Conservation (phyloP, 2,329 filamentous ascomycete genomes). For the Claviceps fusiformis region DNA sequence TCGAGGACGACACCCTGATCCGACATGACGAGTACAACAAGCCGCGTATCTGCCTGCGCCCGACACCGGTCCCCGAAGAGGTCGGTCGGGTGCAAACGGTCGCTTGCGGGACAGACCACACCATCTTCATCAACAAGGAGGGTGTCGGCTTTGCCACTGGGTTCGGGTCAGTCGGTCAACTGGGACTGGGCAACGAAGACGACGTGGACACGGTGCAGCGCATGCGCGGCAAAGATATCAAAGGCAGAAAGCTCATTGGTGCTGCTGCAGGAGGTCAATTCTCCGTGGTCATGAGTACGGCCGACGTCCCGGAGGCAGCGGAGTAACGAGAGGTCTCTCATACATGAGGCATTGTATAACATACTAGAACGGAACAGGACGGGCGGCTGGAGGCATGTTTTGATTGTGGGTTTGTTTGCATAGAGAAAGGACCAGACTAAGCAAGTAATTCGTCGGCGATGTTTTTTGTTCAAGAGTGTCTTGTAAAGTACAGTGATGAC, state of each 20-base stretch:
- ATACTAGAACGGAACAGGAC: not conserved
- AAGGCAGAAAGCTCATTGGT: conserved; percentile 58
- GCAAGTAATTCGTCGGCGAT: not conserved
- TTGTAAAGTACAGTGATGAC: too few species aligned
- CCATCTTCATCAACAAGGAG: conserved; percentile 54
- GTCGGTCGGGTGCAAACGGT: conserved; percentile 40
- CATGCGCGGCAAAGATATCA: conserved; percentile 74
- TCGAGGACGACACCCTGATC: conserved; percentile 32
- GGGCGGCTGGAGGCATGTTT: not conserved
- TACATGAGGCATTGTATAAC: not conserved
- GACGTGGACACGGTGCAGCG: conserved; percentile 65
- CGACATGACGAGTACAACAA: conserved; percentile 49
- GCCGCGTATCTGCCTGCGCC: conserved; percentile 28
- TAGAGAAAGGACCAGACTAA: not conserved
- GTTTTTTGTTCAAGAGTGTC: not conserved
- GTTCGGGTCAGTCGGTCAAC: conserved; percentile 69
- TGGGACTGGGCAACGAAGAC: conserved; percentile 63
- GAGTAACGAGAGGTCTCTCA: not conserved
- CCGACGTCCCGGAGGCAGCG: conserved; percentile 8
- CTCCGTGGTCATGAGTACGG: conserved; percentile 43
- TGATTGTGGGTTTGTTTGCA: not conserved
- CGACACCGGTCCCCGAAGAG: conserved; percentile 17
- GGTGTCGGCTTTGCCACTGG: conserved; percentile 70
- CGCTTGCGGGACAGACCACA: conserved; percentile 58
- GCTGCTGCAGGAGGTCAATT: conserved; percentile 86